Conservation (phyloP, 805 yeast species). For the Candida xyloterini region DNA sequence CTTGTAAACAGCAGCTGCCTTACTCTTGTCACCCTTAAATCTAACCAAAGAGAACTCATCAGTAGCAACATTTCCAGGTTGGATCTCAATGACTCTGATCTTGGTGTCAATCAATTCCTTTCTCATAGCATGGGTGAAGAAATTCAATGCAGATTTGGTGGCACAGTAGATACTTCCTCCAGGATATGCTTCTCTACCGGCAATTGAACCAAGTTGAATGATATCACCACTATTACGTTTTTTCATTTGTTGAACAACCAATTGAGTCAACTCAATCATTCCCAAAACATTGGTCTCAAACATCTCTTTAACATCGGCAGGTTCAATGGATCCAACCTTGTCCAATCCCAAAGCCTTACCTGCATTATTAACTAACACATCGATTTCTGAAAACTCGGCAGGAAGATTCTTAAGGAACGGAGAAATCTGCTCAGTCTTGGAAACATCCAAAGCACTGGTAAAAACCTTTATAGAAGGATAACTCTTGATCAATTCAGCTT, state of each 20-base stretch:
- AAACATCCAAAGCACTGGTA: slow-evolving; percentile 38
- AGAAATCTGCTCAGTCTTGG: slow-evolving; percentile 43
- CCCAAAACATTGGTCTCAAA: slow-evolving; percentile 87
- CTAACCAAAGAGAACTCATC: slow-evolving; percentile 63
- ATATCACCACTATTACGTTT: slow-evolving; percentile 69
- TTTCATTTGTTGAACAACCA: slow-evolving; percentile 68
- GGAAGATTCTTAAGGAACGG: slow-evolving; percentile 44
- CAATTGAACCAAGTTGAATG: slow-evolving; percentile 72
- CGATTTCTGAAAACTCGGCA: slow-evolving; percentile 52
- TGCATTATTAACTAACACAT: slow-evolving; percentile 68
- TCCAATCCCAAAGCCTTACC: slow-evolving; percentile 82
- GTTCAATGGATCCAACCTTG: slow-evolving; percentile 62
- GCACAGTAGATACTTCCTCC: slow-evolving; percentile 80
- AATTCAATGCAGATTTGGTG: slow-evolving; percentile 67
- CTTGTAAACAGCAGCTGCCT: slow-evolving; percentile 62
- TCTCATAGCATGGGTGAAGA: slow-evolving; percentile 64
- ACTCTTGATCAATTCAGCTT: slow-evolving; percentile 34
- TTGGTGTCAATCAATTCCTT: slow-evolving; percentile 50
- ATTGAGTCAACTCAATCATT: slow-evolving; percentile 78
- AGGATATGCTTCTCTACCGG: slow-evolving; percentile 77
- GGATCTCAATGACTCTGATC: slow-evolving; percentile 69
- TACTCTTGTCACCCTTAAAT: slow-evolving; percentile 57
- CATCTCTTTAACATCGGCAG: slow-evolving; percentile 69
- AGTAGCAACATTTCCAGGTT: slow-evolving; percentile 79
- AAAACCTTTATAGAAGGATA: slow-evolving; percentile 36